Evolutionary conservation across 208 protist species (phyloP).

Genomic region (Trypanosoma grayi): DNA sequence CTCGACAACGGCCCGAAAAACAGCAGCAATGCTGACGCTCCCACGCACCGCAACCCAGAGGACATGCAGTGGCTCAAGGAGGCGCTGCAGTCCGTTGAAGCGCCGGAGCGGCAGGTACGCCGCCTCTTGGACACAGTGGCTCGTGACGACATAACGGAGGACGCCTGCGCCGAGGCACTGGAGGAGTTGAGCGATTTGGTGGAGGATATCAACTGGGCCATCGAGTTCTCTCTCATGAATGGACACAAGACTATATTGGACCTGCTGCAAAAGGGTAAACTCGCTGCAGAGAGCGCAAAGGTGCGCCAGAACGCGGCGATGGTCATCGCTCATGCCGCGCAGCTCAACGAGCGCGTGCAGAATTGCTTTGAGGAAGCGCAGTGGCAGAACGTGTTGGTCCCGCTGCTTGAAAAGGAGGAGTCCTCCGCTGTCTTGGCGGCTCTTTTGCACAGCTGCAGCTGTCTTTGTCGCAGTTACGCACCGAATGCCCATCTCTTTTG

Average conservation of each 20-base stretch:
- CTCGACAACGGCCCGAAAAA: constrained; percentile 16
- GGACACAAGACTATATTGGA: constrained; percentile 49
- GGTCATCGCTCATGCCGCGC: constrained; percentile 45
- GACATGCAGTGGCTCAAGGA: constrained; percentile 66
- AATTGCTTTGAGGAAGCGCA: constrained; percentile 35
- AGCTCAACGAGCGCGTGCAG: constrained; percentile 69
- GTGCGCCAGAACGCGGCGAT: constrained; percentile 27
- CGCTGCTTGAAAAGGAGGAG: constrained; percentile 21
- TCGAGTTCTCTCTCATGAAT: constrained; percentile 75
- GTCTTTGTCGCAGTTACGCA: constrained; percentile 56
- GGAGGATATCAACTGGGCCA: constrained; percentile 88
- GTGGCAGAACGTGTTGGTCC: constrained; percentile 23
- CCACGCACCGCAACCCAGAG: constrained; percentile 7
- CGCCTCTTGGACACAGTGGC: constrained; percentile 34
- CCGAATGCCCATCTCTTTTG: constrained; percentile 45
- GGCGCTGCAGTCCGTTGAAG: constrained; percentile 69
- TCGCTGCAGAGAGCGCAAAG: constrained; percentile 13
- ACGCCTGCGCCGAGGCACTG: constrained; percentile 28
- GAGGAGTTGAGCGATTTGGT: constrained; percentile 85
- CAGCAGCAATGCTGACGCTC: background rate
- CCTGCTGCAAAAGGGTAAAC: constrained; percentile 30
- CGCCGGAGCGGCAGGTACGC: constrained; percentile 63
- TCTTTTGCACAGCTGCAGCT: constrained; percentile 64
- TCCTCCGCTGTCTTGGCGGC: constrained; percentile 32
- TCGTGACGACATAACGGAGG: constrained; percentile 25